A percentile compares a stretch with the other conserved stretches of the same genome.
Conservation (phyloP, 1,284 basidiomycete species). For the Rhodotorula sp. region DNA sequence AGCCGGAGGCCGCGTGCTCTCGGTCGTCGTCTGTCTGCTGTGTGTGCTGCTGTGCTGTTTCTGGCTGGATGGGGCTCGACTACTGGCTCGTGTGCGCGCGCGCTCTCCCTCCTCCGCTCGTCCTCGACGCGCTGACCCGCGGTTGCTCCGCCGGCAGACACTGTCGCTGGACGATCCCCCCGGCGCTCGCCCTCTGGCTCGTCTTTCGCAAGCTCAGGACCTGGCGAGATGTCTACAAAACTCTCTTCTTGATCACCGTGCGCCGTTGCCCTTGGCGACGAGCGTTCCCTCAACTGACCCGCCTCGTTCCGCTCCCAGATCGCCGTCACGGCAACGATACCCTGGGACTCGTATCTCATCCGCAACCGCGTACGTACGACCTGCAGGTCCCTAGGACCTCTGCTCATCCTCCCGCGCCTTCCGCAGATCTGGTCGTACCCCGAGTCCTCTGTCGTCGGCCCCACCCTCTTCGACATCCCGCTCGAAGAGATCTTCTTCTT, state of each 20-base stretch:
- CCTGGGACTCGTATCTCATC: conserved; percentile 48
- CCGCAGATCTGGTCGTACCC: conserved; percentile 47
- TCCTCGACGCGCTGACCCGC: neutral
- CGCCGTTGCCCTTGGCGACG: neutral
- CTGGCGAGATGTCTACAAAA: conserved; percentile 34
- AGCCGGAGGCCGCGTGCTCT: neutral
- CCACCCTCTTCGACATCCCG: conserved; percentile 45
- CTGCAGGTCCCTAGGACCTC: neutral
- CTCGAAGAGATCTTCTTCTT: conserved; percentile 50
- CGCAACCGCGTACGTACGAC: conserved; percentile 26
- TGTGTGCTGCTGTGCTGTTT: neutral
- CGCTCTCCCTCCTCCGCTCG: neutral
- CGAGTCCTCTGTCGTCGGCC: conserved; percentile 37
- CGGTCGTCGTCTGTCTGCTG: neutral
- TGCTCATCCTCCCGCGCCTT: neutral
- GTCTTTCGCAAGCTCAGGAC: conserved; percentile 29
- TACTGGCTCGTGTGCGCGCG: conserved; percentile 32
- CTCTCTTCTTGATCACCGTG: conserved; percentile 24
- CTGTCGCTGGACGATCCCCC: conserved; percentile 37
- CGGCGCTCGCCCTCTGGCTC: conserved; percentile 29
- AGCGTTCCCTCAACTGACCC: neutral
- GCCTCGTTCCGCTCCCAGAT: conserved; percentile 10
- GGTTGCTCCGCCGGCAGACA: conserved; percentile 17
- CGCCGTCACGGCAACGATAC: conserved; percentile 41
- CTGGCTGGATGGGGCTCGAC: conserved; percentile 11